Base-by-base conservation (phyloP, 495 filamentous ascomycete genomes). In the Penicillium pulvis region DNA sequence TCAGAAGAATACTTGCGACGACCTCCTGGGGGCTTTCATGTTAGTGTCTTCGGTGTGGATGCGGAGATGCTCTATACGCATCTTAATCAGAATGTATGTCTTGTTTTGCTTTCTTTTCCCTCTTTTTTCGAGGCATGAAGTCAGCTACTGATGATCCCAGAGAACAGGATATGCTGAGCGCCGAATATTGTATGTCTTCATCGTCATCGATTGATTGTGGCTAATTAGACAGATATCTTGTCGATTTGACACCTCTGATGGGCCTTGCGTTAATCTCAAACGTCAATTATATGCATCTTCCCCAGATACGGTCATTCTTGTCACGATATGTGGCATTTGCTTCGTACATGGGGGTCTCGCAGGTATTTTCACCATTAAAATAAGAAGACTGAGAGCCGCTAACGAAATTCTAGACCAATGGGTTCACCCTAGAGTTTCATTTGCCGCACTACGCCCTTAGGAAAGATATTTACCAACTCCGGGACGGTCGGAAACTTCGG, bases 371-470 rank as follows among this genome's bases (percentile, higher is more conserved):
- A 50, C 43, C 12, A 11, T 54, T n/a, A n/a, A n/a, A n/a, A n/a
- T n/a, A n/a, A n/a, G n/a, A n/a, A n/a, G n/a, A n/a, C n/a, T n/a
- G n/a, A n/a, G n/a, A n/a, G n/a, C n/a, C n/a, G n/a, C n/a, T n/a
- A 20, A 52, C 11, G 17, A 14, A 33, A 16, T 51, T 51, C 20
- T 14, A 66, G 41, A 56, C 28, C 19, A 36, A 33, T 28, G 49
- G 56, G 11, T 71, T 69, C 46, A 60, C 50, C 17, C 53, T 71
- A 36, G 63, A 73, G 43, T 73, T 73, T 42, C 68, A 71, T 49
- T 48, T 73, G 33, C 70, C 70, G 19, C 68, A 69, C 58, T 67
- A 65, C 46, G 59, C 62, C 35, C 57, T 73, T n/a, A 60, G 65
- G 4, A 56, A 35, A 47, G 44, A 53, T 8, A 28, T 50, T 23